A percentile compares a stretch with the other conserved stretches of the same genome.
These are phyloP conservation scores for Aspergillus ibericus DNA, from an alignment of 2,329 filamentous ascomycete species.

Conservation along the genomic window DNA sequence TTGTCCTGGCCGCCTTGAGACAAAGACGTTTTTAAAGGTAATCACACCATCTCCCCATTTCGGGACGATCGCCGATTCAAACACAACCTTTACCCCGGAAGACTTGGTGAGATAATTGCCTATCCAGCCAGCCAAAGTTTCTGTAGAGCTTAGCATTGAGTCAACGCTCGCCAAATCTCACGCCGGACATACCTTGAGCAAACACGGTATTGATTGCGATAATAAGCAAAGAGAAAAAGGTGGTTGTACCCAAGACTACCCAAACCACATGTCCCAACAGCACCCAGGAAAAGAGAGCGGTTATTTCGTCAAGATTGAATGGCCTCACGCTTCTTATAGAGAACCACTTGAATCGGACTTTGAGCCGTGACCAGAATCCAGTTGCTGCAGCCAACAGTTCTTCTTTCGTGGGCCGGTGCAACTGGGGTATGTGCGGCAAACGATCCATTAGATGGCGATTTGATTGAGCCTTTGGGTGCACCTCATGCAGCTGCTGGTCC, in stretches of 20 bases:
- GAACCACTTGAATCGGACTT: constrained; percentile 95
- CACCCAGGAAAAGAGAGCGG: constrained; percentile 93
- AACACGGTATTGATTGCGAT: constrained; percentile 93
- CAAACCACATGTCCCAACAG: constrained; percentile 89
- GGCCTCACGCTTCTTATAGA: constrained; percentile 91
- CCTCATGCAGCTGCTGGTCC: constrained; percentile 23
- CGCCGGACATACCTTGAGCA: constrained; percentile 69
- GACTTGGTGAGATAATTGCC: constrained; percentile 95
- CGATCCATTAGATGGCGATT: constrained; percentile 56
- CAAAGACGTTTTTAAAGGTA: constrained; percentile 93
- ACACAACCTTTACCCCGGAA: constrained; percentile 88
- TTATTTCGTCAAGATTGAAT: constrained; percentile 95
- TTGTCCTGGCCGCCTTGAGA: constrained; percentile 86
- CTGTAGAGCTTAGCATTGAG: constrained; percentile 46
- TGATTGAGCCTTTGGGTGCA: constrained; percentile 16
- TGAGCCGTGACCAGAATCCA: constrained; percentile 86
- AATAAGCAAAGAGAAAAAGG: constrained; percentile 90
- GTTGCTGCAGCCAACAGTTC: constrained; percentile 88
- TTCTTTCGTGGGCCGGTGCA: constrained; percentile 85
- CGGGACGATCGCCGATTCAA: constrained; percentile 96
- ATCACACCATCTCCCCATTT: constrained; percentile 96
- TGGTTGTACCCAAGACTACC: constrained; percentile 95
- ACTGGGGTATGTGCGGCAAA: constrained; percentile 69
- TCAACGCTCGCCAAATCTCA: constrained; percentile 17
- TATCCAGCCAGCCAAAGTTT: constrained; percentile 89